These are phyloP conservation scores for Fusarium tupiense DNA, from an alignment of 2,329 filamentous ascomycete species.

Conservation along the genomic window DNA sequence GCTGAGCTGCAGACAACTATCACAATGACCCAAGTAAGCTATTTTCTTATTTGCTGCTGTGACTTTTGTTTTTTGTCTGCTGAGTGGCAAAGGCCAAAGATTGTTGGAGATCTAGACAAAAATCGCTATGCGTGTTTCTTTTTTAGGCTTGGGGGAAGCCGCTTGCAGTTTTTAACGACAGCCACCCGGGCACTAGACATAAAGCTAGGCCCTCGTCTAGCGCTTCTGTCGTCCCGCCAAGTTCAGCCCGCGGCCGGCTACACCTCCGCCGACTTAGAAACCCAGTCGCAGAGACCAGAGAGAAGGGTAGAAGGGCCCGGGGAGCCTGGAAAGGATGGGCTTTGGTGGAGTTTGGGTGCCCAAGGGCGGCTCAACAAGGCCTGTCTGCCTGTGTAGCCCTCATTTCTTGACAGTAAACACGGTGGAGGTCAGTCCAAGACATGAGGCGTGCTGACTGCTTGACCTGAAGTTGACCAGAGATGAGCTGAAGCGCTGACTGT, in stretches of 20 bases:
- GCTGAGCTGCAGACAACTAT: conserved; percentile 32
- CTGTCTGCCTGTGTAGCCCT: conserved; percentile 22
- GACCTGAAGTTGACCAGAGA: conserved; percentile 11
- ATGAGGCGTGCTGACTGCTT: conserved; percentile 24
- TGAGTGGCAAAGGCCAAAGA: conserved; percentile 25
- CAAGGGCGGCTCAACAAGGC: conserved; percentile 31
- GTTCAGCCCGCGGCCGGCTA: conserved; percentile 24
- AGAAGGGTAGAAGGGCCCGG: conserved; percentile 2
- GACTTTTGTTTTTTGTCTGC: conserved; percentile 17
- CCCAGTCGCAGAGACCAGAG: neutral
- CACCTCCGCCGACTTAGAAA: conserved; percentile 12
- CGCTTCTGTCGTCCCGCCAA: conserved; percentile 29
- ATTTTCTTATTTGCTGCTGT: conserved; percentile 10
- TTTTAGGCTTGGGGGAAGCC: conserved; percentile 35
- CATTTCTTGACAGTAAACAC: neutral
- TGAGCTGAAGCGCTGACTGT: conserved; percentile 19
- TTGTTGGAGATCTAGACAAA: conserved; percentile 25
- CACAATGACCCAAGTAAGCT: neutral
- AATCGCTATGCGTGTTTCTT: conserved; percentile 33
- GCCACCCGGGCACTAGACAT: conserved; percentile 27
- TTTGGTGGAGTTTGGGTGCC: conserved; percentile 27
- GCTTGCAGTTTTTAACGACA: conserved; percentile 38
- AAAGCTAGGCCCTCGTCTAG: conserved; percentile 21
- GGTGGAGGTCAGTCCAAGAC: neutral
- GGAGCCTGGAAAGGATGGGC: conserved; percentile 16